These are phyloP conservation scores for Tolypocladium nubicola DNA, from an alignment of 2,329 filamentous ascomycete genomes.

Conservation along the genomic window DNA sequence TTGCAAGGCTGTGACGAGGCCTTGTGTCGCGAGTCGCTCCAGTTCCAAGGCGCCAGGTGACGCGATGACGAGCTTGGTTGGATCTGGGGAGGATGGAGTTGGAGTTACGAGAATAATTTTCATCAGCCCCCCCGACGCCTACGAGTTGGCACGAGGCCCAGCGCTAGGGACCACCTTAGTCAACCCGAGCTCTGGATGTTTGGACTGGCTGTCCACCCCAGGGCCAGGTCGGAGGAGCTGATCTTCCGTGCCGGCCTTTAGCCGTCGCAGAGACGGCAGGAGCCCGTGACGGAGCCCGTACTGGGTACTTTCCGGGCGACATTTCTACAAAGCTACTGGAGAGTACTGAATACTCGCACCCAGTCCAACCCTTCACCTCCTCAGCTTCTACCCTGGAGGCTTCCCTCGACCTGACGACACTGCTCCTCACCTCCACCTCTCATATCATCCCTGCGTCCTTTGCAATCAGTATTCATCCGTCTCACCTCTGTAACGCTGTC, in stretches of 20 bases:
- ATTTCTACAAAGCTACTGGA: too few species aligned
- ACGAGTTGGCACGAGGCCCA: neutral
- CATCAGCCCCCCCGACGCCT: slow-evolving; percentile 13
- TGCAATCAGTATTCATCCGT: neutral
- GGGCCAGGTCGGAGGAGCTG: neutral
- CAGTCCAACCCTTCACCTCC: too few species aligned
- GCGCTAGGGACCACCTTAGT: neutral
- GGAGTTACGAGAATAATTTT: slow-evolving; percentile 26
- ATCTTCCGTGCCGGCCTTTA: neutral
- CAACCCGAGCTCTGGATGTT: neutral
- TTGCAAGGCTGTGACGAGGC: slow-evolving; percentile 11
- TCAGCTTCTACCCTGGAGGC: neutral
- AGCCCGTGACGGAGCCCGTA: neutral
- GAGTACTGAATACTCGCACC: neutral
- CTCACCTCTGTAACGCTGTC: neutral
- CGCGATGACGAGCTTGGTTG: slow-evolving; percentile 20
- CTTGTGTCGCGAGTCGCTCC: slow-evolving; percentile 13
- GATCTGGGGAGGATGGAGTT: slow-evolving; percentile 9
- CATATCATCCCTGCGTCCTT: neutral
- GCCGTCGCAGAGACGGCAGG: neutral
- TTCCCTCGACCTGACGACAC: neutral
- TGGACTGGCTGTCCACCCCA: neutral
- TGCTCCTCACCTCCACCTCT: neutral
- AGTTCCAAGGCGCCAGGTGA: slow-evolving; percentile 16
- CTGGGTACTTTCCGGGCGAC: neutral